Conservation (phyloP, 1,284 basidiomycete genomes). For the Peniophora sp. region DNA sequence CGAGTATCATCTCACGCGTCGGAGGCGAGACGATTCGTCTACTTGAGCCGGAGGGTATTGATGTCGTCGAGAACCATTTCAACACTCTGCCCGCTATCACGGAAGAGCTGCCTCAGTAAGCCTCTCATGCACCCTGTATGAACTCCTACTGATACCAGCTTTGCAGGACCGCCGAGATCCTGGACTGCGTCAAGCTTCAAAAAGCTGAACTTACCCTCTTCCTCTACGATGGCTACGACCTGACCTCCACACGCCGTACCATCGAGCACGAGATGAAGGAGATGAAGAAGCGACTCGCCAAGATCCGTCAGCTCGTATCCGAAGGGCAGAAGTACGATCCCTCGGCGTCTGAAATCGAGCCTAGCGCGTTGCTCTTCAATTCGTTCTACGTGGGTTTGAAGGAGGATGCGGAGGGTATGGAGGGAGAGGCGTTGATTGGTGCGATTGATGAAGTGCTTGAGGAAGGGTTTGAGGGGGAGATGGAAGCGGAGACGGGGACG, state of each 20-base stretch:
- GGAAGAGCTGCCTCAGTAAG: slow-evolving; percentile 41
- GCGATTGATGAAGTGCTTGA: slow-evolving; percentile 89
- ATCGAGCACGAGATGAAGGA: slow-evolving; percentile 87
- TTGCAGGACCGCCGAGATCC: slow-evolving; percentile 38
- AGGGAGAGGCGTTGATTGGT: slow-evolving; percentile 72
- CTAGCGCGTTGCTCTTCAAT: slow-evolving; percentile 77
- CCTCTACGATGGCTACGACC: slow-evolving; percentile 93
- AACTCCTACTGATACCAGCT: slow-evolving; percentile 8
- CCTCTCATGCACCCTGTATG: slow-evolving; percentile 2
- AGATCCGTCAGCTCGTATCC: slow-evolving; percentile 91
- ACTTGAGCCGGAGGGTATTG: slow-evolving; percentile 48
- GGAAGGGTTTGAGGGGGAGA: slow-evolving; percentile 67
- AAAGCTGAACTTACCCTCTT: slow-evolving; percentile 60
- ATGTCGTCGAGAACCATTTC: slow-evolving; percentile 67
- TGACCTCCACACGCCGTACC: slow-evolving; percentile 75
- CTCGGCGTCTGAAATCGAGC: slow-evolving; percentile 59
- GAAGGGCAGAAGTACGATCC: slow-evolving; percentile 86
- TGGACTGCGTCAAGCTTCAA: slow-evolving; percentile 46
- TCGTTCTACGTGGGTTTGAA: slow-evolving; percentile 87
- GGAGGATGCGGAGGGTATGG: slow-evolving; percentile 63
- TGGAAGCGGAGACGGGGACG: slow-evolving; percentile 54
- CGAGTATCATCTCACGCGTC: slow-evolving; percentile 52
- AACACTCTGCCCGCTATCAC: slow-evolving; percentile 52
- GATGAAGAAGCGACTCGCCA: slow-evolving; percentile 80
- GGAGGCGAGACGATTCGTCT: slow-evolving; percentile 85